phyloP scores from a whole-genome alignment of 805 yeast species.

The Schizosaccharomyces japonicus region DNA sequence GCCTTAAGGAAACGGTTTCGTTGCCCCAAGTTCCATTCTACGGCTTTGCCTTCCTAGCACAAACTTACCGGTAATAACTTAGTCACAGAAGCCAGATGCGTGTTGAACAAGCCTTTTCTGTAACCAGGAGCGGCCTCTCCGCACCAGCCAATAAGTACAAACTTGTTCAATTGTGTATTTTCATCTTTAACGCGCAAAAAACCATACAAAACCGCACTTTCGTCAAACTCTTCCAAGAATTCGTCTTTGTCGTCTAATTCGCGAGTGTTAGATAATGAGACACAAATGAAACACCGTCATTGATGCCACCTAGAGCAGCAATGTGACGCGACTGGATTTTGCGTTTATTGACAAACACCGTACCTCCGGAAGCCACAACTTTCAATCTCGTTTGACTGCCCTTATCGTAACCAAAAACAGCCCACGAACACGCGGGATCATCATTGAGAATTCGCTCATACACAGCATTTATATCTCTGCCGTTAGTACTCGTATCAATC shows the following conservation, averaged over 20 bases:
- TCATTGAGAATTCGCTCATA: slow-evolving; percentile 65
- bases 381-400: slow-evolving; percentile 21
- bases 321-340: too few species aligned
- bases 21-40: too few species aligned
- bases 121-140: slow-evolving; percentile 74
- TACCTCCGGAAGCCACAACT: slow-evolving; percentile 18
- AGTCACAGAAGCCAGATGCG: slow-evolving; percentile 20
- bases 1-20: background rate
- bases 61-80: slow-evolving; percentile 17
- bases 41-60: too few species aligned
- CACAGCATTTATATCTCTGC: slow-evolving; percentile 14
- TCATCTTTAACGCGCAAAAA: slow-evolving; percentile 69
- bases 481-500: background rate
- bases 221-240: slow-evolving; percentile 60
- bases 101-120: slow-evolving; percentile 21
- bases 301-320: too few species aligned
- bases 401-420: slow-evolving; percentile 53
- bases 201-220: slow-evolving; percentile 76
- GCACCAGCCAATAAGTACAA: slow-evolving; percentile 80
- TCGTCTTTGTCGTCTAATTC: slow-evolving; percentile 21
- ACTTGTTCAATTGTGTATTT: slow-evolving; percentile 72
- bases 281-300: background rate
- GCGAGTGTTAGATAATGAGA: background rate
- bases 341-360: slow-evolving; percentile 19
- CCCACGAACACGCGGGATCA: slow-evolving; percentile 46